Percentiles rank a stretch among this genome's conserved stretches.
phyloP scores from a whole-genome alignment of 768 basidiomycete genomes.

The Lactarius hengduanensis region DNA sequence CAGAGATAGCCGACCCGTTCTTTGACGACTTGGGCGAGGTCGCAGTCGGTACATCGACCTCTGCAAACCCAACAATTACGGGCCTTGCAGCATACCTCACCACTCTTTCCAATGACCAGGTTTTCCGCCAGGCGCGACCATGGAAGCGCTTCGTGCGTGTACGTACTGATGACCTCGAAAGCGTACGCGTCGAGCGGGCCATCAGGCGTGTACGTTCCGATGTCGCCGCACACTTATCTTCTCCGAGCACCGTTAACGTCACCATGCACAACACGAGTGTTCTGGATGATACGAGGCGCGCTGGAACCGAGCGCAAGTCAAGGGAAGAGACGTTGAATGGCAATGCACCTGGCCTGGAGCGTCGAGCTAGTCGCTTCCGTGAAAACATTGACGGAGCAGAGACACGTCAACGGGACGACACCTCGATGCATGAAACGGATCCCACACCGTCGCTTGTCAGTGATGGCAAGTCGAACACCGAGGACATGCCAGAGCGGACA shows the following conservation, averaged over 20 bases:
- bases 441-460: slow-evolving; percentile 24
- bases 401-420: slow-evolving; percentile 16
- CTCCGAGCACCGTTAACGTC: slow-evolving; percentile 30
- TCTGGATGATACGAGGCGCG: slow-evolving; percentile 11
- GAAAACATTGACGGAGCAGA: slow-evolving; percentile 35
- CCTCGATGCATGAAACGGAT: slow-evolving; percentile 13
- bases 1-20: slow-evolving; percentile 65
- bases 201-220: slow-evolving; percentile 88
- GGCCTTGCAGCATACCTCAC: slow-evolving; percentile 80
- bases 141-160: slow-evolving; percentile 90
- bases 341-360: slow-evolving; percentile 13
- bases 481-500: slow-evolving; percentile 1
- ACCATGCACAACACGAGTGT: slow-evolving; percentile 26
- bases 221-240: slow-evolving; percentile 66
- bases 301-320: slow-evolving; percentile 18
- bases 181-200: slow-evolving; percentile 80
- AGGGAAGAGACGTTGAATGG: slow-evolving; percentile 4
- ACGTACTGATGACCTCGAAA: slow-evolving; percentile 84
- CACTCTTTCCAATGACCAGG: slow-evolving; percentile 63
- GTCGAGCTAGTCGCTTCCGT: slow-evolving; percentile 18
- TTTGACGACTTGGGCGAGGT: slow-evolving; percentile 32
- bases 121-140: slow-evolving; percentile 59
- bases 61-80: slow-evolving; percentile 42
- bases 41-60: slow-evolving; percentile 31
- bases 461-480: slow-evolving; percentile 20